Evolutionary conservation across 805 yeast genomes (phyloP), one percentile per base, ranked within the genome.

Genomic region (Metschnikowia baotianmanensis): DNA sequence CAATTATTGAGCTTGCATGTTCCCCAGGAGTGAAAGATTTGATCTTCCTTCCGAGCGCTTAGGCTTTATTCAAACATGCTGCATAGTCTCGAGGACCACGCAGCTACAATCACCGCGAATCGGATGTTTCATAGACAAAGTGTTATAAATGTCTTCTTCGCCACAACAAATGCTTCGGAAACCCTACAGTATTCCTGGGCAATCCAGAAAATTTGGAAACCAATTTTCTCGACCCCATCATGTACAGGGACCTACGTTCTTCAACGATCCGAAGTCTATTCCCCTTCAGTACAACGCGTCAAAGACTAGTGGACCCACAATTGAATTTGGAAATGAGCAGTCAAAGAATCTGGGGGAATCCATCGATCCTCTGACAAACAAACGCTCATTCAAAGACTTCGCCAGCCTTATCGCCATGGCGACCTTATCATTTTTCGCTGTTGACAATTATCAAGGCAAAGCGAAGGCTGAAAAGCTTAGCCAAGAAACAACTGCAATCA

Each of bases 401-500:
- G 61, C 73, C 0, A 48, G 72, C 3, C 56, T 74, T 17, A 28
- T 76, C 2, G 71, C 77, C 2, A 66, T 75, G 52, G 45, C 65
- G 5, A 61, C 73, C 7, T 50, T 77, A 35, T 59, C 74, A 1
- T 77, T 71, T 50, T 58, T 78, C 36, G 78, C 82, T 1, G 43
- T 77, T 7, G 82, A 78, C 48, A 76, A 73, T 51, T 77, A 77
- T 52, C 53, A 62, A 11, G 59, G 61, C 9, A 58, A 80, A 20
- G 50, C 67, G 12, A 59, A 55, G 34, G 50, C 74, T 41, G 76
- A 54, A 32, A 67, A 67, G 45, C 45, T 61, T 16, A 43, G 54
- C 28, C 56, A 50, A 17, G 73, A 68, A 43, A 56, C 67, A 17
- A 56, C 66, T 3, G 63, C 71, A 16, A 59, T 67, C 23, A 64